Conservation (phyloP, 257 asterid species). For the Salvia rosmarinus region DNA sequence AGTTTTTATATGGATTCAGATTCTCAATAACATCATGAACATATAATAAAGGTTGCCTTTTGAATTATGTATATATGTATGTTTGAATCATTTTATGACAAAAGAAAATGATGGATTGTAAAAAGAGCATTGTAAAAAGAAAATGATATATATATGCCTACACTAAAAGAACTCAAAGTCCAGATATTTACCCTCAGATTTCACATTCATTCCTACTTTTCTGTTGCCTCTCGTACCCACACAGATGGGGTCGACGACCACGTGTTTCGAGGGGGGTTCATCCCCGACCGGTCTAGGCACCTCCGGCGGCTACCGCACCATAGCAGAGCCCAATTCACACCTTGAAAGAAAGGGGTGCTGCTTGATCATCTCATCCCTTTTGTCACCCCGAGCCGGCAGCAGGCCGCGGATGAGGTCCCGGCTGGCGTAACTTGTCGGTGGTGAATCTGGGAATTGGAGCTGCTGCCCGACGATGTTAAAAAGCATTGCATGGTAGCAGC, state of each 20-base stretch:
- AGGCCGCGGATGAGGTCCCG: conserved; percentile 70
- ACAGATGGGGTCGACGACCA: conserved; percentile 44
- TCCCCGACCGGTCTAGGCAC: conserved; percentile 64
- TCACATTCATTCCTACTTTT: conserved; percentile 49
- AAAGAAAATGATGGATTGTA: no score
- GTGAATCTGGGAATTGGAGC: conserved; percentile 69
- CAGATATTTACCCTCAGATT: conserved; percentile 77
- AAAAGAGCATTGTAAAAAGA: no score
- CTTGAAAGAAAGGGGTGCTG: conserved; percentile 86
- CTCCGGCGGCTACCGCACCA: conserved; percentile 87
- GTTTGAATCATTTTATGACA: no score
- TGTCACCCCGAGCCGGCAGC: conserved; percentile 74
- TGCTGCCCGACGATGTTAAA: conserved; percentile 80
- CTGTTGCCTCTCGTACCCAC: conserved; percentile 47
- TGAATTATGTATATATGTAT: no score
- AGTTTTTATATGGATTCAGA: no score
- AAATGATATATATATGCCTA: conserved; percentile 26
- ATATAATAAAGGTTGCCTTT: no score
- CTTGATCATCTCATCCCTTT: conserved; percentile 85
- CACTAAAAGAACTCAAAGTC: conserved; percentile 88
- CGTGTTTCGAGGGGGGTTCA: conserved; percentile 47
- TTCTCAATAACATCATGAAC: no score
- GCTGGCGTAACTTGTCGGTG: conserved; percentile 68
- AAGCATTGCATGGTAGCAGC: conserved; percentile 70
- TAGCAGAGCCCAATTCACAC: conserved; percentile 82